Conservation (phyloP, 2,329 filamentous ascomycete genomes). For the Fusarium sp. region DNA sequence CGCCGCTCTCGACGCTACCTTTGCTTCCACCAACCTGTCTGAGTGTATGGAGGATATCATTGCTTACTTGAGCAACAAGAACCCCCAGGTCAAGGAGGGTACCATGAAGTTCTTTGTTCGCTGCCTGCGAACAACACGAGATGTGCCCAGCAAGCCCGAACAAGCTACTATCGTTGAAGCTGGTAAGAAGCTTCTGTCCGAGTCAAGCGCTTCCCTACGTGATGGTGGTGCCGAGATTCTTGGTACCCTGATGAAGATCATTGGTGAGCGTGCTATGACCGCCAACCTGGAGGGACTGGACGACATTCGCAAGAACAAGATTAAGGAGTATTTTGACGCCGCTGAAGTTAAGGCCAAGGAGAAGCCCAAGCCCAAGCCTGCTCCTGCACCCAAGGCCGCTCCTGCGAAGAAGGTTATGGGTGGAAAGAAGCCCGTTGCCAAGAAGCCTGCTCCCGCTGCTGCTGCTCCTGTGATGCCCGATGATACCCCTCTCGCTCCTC, state of each 20-base stretch:
- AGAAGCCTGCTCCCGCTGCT: constrained; percentile 56
- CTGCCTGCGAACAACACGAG: constrained; percentile 82
- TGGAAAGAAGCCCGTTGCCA: constrained; percentile 56
- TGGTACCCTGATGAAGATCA: constrained; percentile 97
- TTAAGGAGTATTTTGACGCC: constrained; percentile 89
- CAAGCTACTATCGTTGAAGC: constrained; percentile 87
- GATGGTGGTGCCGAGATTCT: constrained; percentile 91
- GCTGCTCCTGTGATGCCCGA: constrained; percentile 58
- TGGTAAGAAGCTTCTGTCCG: constrained; percentile 88
- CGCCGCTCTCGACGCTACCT: constrained; percentile 80
- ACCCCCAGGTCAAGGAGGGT: constrained; percentile 96
- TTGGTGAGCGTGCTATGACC: constrained; percentile 95
- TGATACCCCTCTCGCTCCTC: constrained; percentile 66
- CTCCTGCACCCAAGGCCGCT: constrained; percentile 63
- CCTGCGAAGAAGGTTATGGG: constrained; percentile 61
- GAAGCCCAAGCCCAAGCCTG: constrained; percentile 84
- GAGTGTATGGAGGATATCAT: constrained; percentile 94
- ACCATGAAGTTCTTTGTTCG: constrained; percentile 94
- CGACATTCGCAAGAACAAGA: constrained; percentile 93
- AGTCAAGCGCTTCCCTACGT: constrained; percentile 86
- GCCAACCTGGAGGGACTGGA: constrained; percentile 91
- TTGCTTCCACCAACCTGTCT: constrained; percentile 73
- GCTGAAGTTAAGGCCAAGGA: constrained; percentile 61
- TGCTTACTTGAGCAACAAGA: constrained; percentile 90
- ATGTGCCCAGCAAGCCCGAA: constrained; percentile 86